Percentiles rank a stretch among this genome's conserved stretches.
Evolutionary conservation across 495 filamentous ascomycete species (phyloP).

Genomic region (Penicillium manginii): DNA sequence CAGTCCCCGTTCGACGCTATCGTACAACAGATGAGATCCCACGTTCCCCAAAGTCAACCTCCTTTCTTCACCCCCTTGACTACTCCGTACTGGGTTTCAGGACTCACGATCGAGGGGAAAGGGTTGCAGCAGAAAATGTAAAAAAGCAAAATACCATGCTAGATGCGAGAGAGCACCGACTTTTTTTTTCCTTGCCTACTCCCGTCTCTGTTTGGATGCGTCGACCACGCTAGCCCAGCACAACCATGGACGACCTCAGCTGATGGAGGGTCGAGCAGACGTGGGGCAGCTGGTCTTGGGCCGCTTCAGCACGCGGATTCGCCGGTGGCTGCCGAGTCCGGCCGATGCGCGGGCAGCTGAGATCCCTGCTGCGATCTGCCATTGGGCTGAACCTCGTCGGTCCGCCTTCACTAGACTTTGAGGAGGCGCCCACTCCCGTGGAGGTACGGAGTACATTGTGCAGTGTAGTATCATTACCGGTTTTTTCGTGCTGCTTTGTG

Average conservation of each 20-base stretch:
- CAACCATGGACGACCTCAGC: constrained; percentile 27
- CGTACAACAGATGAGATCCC: constrained; percentile 17
- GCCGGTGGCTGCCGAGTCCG: constrained; percentile 25
- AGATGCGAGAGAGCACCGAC: background rate
- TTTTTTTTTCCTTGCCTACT: background rate
- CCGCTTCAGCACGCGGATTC: constrained; percentile 32
- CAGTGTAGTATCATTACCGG: constrained; percentile 3
- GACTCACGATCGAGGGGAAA: background rate
- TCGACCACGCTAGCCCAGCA: constrained; percentile 16
- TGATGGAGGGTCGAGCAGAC: constrained; percentile 37
- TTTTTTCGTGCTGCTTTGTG: background rate
- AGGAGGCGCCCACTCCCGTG: constrained; percentile 23
- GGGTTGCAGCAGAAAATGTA: constrained; percentile 4
- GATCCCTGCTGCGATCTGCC: constrained; percentile 36
- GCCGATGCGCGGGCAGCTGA: constrained; percentile 27
- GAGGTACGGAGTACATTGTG: background rate
- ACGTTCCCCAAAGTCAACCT: constrained; percentile 7
- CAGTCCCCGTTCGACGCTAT: constrained; percentile 11
- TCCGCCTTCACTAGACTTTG: constrained; percentile 27
- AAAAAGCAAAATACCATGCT: background rate
- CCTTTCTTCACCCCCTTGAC: constrained; percentile 1
- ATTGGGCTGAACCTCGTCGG: constrained; percentile 35
- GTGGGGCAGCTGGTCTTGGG: constrained; percentile 33
- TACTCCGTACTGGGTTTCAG: constrained; percentile 5
- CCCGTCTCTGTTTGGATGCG: constrained; percentile 17